Base-by-base conservation (phyloP, 2,329 filamentous ascomycete species). In the Aspergillus fructus region DNA sequence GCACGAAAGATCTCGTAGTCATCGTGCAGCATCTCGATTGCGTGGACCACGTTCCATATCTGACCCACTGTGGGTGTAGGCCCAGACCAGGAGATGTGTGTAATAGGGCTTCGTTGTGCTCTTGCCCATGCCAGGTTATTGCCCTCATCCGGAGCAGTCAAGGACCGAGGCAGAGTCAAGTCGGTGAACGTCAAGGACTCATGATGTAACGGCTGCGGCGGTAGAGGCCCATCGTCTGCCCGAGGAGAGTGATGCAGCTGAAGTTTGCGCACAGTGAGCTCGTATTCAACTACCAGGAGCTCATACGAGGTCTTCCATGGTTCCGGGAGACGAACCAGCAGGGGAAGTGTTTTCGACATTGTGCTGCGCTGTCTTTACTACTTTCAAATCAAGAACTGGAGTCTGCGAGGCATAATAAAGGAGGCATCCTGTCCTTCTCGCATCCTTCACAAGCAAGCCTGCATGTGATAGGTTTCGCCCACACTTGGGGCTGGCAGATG, bases 51-150 rank as follows among this genome's bases (percentile, higher is more conserved):
- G 47, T 69, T 67, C 74, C 74, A 77, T 21, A 76, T 66, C 55
- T 76, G 72, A 1, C 62, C 65, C 17, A 75, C 59, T 9, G 69
- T 64, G 4, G 73, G 72, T 19, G 68, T 74, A 76, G 46, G 64
- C 61, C 37, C 74, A 61, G 6, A 30, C 27, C 27, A 30, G 9
- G 3, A 30, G 8, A 30, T 1, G 9, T 65, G 61, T 4, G 71
- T 68, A 13, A 68, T 60, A 3, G 68, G 69, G 48, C 64, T 72
- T 50, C 69, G 55, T 45, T 68, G 66, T 9, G 66, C 67, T 11
- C 69, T 64, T 8, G 71, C 74, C 74, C 73, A 77, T 5, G 69
- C 56, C 15, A 69, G 71, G 56, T 77, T 77, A 55, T 77, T 71
- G 37, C 63, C 65, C 5, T 66, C 60, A 3, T 59, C 51, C 2